Evolutionary conservation across 768 basidiomycete species (phyloP).

Genomic region (Panaeolus cyanescens): DNA sequence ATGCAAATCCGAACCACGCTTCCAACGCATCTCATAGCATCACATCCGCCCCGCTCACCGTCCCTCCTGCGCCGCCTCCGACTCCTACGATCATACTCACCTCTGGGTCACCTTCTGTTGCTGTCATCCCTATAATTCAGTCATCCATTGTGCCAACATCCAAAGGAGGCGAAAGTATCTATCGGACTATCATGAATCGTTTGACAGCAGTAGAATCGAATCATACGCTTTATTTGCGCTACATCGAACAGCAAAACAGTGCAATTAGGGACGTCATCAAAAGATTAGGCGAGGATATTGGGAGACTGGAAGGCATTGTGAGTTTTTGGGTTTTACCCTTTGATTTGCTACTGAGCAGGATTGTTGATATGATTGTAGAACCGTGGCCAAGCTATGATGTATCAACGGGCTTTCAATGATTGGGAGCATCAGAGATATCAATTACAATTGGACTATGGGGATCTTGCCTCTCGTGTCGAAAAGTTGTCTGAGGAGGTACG

Average conservation of each 20-base stretch:
- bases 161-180: slow-evolving; percentile 84
- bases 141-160: slow-evolving; percentile 12
- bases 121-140: slow-evolving; percentile 13
- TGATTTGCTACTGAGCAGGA: not conserved
- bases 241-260: slow-evolving; percentile 87
- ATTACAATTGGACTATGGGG: slow-evolving; percentile 70
- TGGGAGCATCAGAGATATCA: slow-evolving; percentile 68
- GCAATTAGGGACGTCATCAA: slow-evolving; percentile 75
- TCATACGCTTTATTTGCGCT: slow-evolving; percentile 79
- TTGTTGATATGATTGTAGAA: slow-evolving; percentile 39
- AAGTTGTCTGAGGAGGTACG: slow-evolving; percentile 80
- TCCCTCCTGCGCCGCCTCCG: slow-evolving; percentile 7
- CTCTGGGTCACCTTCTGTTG: slow-evolving; percentile 12
- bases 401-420: slow-evolving; percentile 64
- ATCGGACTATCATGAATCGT: slow-evolving; percentile 94
- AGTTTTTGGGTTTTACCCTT: slow-evolving; percentile 27
- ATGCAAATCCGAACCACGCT: not conserved
- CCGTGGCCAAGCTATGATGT: slow-evolving; percentile 68
- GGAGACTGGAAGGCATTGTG: slow-evolving; percentile 74
- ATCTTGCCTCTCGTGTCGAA: slow-evolving; percentile 70
- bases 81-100: slow-evolving; percentile 9
- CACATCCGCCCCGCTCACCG: not conserved
- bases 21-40: not conserved
- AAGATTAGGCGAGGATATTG: slow-evolving; percentile 76
- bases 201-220: slow-evolving; percentile 84